Percentiles rank a stretch among this genome's conserved stretches.
Conservation (phyloP, 139 green algal species). For the Chlorella sorokiniana region DNA sequence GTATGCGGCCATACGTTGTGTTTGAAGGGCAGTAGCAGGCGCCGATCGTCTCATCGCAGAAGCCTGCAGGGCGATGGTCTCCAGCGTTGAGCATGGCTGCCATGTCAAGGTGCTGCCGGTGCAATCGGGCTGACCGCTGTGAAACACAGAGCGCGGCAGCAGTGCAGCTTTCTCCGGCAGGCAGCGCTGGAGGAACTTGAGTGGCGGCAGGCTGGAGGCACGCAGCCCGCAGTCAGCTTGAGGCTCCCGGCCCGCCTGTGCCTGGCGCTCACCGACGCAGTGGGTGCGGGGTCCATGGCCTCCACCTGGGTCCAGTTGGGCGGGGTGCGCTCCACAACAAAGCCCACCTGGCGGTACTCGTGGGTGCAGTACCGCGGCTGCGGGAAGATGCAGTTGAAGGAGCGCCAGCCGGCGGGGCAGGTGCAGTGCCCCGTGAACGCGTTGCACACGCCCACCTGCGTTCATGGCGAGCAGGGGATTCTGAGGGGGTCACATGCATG, state of each 20-base stretch:
- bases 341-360: neutral
- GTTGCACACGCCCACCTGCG: conserved; percentile 18
- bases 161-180: neutral
- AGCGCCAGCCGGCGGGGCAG: neutral
- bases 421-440: conserved; percentile 8
- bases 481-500: neutral
- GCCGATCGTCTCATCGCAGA: neutral
- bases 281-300: no score
- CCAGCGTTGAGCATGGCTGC: no score
- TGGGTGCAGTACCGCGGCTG: neutral
- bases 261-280: no score
- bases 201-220: no score
- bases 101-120: neutral
- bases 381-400: neutral
- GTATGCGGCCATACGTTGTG: neutral
- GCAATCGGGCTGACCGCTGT: neutral
- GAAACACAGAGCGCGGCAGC: neutral
- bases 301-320: no score
- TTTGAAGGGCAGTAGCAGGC: conserved; percentile 12
- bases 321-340: no score
- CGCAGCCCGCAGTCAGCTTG: no score
- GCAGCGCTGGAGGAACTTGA: neutral
- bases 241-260: no score
- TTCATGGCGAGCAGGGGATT: neutral
- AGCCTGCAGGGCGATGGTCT: neutral